A percentile compares a stretch with the other conserved stretches of the same genome.
Evolutionary conservation across 2,329 filamentous ascomycete genomes (phyloP).

Genomic region (Golovinomyces cichoracearum): DNA sequence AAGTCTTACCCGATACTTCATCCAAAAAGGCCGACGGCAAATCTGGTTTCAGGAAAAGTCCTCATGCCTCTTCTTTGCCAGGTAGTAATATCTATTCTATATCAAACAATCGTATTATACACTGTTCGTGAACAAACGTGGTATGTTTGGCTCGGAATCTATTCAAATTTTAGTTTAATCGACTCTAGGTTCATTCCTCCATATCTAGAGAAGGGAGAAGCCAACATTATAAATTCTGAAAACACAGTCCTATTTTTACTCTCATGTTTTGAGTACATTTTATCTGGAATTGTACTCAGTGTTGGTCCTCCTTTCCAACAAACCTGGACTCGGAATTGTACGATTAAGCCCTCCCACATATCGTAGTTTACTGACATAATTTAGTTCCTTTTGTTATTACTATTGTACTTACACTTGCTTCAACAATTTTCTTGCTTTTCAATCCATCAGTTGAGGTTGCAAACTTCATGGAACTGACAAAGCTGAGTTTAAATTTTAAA

Average conservation of each 20-base stretch:
- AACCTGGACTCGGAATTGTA: constrained; percentile 52
- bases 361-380: constrained; percentile 1
- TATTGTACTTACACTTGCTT: constrained; percentile 37
- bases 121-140: constrained; percentile 56
- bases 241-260: constrained; percentile 77
- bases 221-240: constrained; percentile 73
- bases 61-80: constrained; percentile 72
- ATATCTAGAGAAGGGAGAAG: constrained; percentile 46
- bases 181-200: constrained; percentile 47
- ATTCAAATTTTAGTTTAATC: not conserved
- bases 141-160: constrained; percentile 21
- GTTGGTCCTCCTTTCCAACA: constrained; percentile 81
- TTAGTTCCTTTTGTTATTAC: constrained; percentile 63
- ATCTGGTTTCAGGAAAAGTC: constrained; percentile 78
- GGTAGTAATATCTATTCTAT: constrained; percentile 51
- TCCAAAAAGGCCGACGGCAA: constrained; percentile 69
- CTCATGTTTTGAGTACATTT: constrained; percentile 84
- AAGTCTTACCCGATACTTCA: constrained; percentile 54
- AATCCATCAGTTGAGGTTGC: constrained; percentile 42
- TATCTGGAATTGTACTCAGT: constrained; percentile 68
- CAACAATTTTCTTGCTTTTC: constrained; percentile 60
- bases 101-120: constrained; percentile 50
- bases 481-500: constrained; percentile 46
- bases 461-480: constrained; percentile 63
- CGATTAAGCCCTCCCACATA: constrained; percentile 15